Evolutionary conservation across 768 basidiomycete species (phyloP), one percentile per base, ranked within the genome.

Genomic region (Pholiota molesta): DNA sequence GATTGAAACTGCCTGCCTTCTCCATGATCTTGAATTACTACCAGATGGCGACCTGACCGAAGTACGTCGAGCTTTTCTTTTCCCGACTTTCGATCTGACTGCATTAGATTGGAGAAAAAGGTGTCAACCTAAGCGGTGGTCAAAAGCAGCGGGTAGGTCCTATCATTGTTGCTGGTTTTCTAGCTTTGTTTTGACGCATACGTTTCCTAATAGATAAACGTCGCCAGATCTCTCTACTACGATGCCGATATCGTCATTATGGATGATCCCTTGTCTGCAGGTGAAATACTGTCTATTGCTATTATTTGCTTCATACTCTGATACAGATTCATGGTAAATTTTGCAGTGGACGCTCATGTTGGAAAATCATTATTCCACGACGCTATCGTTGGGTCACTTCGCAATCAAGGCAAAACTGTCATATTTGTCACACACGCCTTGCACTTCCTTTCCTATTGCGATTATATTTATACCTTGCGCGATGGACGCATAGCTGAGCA

Each of bases 341-440:
- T 68, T 63, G 37, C 51, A 86, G 87, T 91, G 55, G 90, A 91
- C 67, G 88, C 89, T 1, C 89, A 92, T 66, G 90, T 92, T 54
- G 89, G 88, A 1, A 84, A 85, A 66, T 78, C 84, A 9, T 78
- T 92, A 1, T 91, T 92, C 71, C 78, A 84, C 47, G 80, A 85
- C 57, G 89, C 86, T n/a, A 86, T 91, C 66, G 64, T 86, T 10
- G 74, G 74, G 0, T 78, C 70, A 14, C 70, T 75, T 53, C 70
- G 73, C 9, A 66, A 70, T 55, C 64, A 63, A 19, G 83, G 81
- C 51, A 92, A 91, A 72, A 93, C 94, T 2, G 83, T 90, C 26
- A 80, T 96, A 52, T 84, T 96, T 61, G 92, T 95, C 37, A 96
- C 94, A 0, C 92, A 95, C 71, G 92, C 91, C 0, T 78, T 95